Conservation (phyloP, 2,329 filamentous ascomycete species). For the Aureobasidium lini region DNA sequence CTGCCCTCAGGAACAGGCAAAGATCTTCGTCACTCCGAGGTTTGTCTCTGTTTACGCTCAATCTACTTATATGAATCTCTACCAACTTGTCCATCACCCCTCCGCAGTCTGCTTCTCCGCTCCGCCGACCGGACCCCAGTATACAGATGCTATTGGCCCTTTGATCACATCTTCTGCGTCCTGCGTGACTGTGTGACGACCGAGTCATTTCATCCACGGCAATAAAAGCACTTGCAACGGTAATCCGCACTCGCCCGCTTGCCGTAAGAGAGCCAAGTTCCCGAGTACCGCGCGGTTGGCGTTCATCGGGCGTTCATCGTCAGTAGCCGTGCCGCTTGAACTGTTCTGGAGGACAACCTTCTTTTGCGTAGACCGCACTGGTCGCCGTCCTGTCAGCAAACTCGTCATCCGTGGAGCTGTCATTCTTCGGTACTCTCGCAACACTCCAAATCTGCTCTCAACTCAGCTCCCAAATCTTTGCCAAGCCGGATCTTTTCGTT, state of each 20-base stretch:
- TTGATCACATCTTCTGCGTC: background rate
- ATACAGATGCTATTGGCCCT: background rate
- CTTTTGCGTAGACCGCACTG: background rate
- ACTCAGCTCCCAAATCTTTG: background rate
- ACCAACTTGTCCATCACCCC: background rate
- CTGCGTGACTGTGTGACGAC: background rate
- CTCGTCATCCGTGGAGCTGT: background rate
- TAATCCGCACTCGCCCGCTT: background rate
- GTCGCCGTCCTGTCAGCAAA: background rate
- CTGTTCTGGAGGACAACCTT: background rate
- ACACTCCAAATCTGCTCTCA: background rate
- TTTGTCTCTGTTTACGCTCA: background rate
- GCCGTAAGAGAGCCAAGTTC: background rate
- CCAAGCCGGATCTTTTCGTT: background rate
- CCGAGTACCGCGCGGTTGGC: conserved; percentile 4
- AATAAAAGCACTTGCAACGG: background rate
- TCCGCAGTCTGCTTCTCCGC: background rate
- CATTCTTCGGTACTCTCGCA: background rate
- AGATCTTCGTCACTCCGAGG: background rate
- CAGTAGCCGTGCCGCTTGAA: background rate
- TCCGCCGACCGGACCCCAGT: background rate
- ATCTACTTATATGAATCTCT: background rate
- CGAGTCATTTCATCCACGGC: background rate
- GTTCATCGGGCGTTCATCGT: background rate
- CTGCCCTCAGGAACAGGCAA: conserved; percentile 10